Evolutionary conservation across 768 basidiomycete species (phyloP).

Genomic region (Hydnomerulius pinastri): DNA sequence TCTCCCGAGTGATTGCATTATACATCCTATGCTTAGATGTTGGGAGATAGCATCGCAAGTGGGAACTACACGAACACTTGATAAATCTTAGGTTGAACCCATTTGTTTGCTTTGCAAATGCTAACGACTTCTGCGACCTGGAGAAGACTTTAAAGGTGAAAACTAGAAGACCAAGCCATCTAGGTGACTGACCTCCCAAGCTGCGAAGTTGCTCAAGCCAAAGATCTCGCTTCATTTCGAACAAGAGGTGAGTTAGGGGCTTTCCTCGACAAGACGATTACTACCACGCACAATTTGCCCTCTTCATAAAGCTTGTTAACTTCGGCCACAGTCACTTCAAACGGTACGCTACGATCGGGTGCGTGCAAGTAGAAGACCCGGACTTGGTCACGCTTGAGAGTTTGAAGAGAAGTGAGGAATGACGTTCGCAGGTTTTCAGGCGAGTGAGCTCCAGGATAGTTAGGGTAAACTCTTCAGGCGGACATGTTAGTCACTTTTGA

Average conservation of each 20-base stretch:
- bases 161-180: neutral
- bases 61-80: slow-evolving; percentile 25
- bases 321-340: slow-evolving; percentile 35
- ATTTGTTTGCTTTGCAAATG: slow-evolving; percentile 37
- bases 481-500: slow-evolving; percentile 11
- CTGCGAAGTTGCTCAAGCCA: slow-evolving; percentile 37
- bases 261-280: neutral
- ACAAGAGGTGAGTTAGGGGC: neutral
- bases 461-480: slow-evolving; percentile 42
- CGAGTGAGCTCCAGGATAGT: slow-evolving; percentile 42
- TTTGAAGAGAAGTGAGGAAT: slow-evolving; percentile 48
- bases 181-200: slow-evolving; percentile 33
- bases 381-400: slow-evolving; percentile 47
- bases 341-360: slow-evolving; percentile 37
- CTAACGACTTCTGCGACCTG: slow-evolving; percentile 37
- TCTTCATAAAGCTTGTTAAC: slow-evolving; percentile 36
- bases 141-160: neutral
- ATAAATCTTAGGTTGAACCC: slow-evolving; percentile 36
- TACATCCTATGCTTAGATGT: slow-evolving; percentile 36
- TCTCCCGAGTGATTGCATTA: slow-evolving; percentile 35
- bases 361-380: slow-evolving; percentile 46
- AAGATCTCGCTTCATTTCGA: slow-evolving; percentile 29
- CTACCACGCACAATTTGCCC: slow-evolving; percentile 33
- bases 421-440: slow-evolving; percentile 43
- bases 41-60: too few species aligned